Conservation (phyloP, 768 basidiomycete genomes). For the Suillus plorans region DNA sequence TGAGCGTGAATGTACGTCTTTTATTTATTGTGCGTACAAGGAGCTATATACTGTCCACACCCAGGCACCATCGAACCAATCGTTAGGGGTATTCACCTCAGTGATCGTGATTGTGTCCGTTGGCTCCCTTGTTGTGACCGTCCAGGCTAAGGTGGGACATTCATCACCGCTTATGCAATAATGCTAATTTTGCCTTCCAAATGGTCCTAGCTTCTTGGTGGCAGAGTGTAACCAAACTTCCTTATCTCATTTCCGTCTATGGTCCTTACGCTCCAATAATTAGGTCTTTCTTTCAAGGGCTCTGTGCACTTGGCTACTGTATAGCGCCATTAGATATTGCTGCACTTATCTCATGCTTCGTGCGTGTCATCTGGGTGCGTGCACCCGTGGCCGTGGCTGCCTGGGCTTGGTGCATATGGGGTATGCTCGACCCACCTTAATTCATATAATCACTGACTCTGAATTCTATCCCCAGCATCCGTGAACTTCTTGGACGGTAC, state of each 20-base stretch:
- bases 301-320: constrained; percentile 95
- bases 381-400: constrained; percentile 82
- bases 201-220: constrained; percentile 63
- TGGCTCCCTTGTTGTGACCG: constrained; percentile 86
- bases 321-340: constrained; percentile 91
- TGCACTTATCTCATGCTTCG: constrained; percentile 82
- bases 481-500: constrained; percentile 96
- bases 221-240: constrained; percentile 63
- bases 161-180: neutral
- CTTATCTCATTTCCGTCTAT: constrained; percentile 2
- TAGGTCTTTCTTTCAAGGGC: constrained; percentile 93
- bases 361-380: constrained; percentile 82
- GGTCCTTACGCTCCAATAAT: neutral
- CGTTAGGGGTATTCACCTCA: constrained; percentile 87
- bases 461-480: constrained; percentile 54
- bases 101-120: constrained; percentile 93
- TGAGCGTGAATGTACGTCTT: constrained; percentile 73
- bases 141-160: constrained; percentile 84
- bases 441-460: constrained; percentile 5
- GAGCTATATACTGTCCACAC: constrained; percentile 2
- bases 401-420: constrained; percentile 98
- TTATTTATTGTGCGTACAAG: neutral
- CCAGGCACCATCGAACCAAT: constrained; percentile 81
- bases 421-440: constrained; percentile 43
- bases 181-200: neutral